These are phyloP conservation scores for Scutellaria baicalensis DNA, from an alignment of 257 asterid genomes.

Conservation along the genomic window DNA sequence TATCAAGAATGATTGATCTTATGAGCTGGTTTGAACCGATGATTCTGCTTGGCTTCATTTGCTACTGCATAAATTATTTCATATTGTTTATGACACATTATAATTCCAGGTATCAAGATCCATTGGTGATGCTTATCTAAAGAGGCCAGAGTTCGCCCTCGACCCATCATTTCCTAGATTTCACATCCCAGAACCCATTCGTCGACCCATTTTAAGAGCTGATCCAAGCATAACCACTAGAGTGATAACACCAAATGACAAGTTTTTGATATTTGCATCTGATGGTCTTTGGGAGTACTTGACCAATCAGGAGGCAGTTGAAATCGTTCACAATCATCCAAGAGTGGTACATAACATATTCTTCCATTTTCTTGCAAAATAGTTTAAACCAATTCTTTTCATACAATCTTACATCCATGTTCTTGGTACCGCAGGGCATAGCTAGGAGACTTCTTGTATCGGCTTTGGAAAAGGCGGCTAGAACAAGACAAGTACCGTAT, in stretches of 20 bases:
- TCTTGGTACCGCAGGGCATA: conserved; percentile 43
- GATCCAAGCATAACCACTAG: conserved; percentile 51
- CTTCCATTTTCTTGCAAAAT: not conserved
- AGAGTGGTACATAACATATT: conserved; percentile 25
- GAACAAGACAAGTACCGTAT: conserved; percentile 33
- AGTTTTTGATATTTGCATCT: conserved; percentile 72
- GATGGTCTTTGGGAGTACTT: conserved; percentile 79
- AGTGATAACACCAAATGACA: conserved; percentile 35
- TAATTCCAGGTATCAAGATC: conserved; percentile 55
- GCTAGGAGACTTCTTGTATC: conserved; percentile 55
- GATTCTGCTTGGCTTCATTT: too few relatives aligned
- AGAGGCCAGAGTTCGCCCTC: conserved; percentile 49
- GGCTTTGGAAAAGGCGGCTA: conserved; percentile 47
- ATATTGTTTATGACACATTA: not conserved
- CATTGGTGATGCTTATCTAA: conserved; percentile 78
- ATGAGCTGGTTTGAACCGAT: too few relatives aligned
- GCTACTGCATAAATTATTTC: too few relatives aligned
- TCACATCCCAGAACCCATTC: conserved; percentile 45
- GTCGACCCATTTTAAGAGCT: conserved; percentile 48
- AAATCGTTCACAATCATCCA: conserved; percentile 54
- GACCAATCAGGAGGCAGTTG: conserved; percentile 60
- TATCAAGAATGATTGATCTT: not conserved
- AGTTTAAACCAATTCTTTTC: not conserved
- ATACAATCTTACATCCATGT: not conserved
- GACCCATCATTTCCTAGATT: conserved; percentile 35